Evolutionary conservation across 2,329 filamentous ascomycete genomes (phyloP), one percentile per base, ranked within the genome.

Genomic region (Aspergillus unguis): DNA sequence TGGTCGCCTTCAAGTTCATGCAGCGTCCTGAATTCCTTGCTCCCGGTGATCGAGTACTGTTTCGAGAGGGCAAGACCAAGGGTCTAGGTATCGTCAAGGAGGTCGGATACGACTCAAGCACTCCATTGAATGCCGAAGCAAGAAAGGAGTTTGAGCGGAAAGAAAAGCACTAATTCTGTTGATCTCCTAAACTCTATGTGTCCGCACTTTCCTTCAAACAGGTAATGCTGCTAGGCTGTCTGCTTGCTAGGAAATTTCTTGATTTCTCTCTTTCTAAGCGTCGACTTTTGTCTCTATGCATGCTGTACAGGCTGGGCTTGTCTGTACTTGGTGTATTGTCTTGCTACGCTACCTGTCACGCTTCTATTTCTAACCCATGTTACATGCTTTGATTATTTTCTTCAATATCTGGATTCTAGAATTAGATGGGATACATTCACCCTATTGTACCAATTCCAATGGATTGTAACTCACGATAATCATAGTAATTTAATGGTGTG

Each of bases 21-120:
- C 94, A 96, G 71, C 79, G 92, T 25, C 94, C 94, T 2, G 94
- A 99, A 74, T 99, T 95, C 61, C 75, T 99, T 9, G 87, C 85
- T 1, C 86, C 90, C 0, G 94, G 94, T 0, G 94, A 97, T 71
- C 81, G 92, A 25, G 82, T 99, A 31, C 75, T 99, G 17, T 99
- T 99, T 78, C 83, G 94, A 38, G 94, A 99, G 75, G 94, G 94
- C 0, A 82, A 91, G 56, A 99, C 94, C 0, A 97, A 97, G 76
- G 94, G 94, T 0, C 75, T 99, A 0, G 94, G 94, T 0, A 96
- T 99, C 57, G 90, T 99, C 45, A 96, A 96, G 71, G 83, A 84
- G 36, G 81, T 97, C 0, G 91, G 91, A 2, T 99, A 97, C 69
- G 91, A 97, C 69, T 79, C 85, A 77, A 63, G 58, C 3, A 73